phyloP scores from a whole-genome alignment of 2,329 filamentous ascomycete species.

The Ophiostoma sp. region DNA sequence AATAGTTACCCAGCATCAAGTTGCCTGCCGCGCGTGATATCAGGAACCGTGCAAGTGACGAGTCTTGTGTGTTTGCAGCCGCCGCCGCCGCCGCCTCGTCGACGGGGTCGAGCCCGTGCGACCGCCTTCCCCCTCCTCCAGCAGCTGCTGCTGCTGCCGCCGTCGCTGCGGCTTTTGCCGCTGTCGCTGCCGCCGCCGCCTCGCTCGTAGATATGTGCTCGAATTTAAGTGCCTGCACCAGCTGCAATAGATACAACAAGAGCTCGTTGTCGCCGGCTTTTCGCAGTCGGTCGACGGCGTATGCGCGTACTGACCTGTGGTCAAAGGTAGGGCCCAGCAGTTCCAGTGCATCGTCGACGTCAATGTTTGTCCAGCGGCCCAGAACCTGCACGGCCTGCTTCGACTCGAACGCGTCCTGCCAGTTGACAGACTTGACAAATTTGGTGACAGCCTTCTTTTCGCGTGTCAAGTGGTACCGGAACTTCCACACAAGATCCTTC shows the following conservation, averaged over 20 bases:
- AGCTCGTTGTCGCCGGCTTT: conserved; percentile 92
- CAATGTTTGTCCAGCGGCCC: conserved; percentile 91
- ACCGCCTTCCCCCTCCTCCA: neutral
- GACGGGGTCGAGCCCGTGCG: neutral
- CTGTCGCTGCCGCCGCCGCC: neutral
- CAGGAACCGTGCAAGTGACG: conserved; percentile 82
- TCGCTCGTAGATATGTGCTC: conserved; percentile 63
- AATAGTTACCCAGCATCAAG: conserved; percentile 85
- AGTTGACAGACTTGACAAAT: conserved; percentile 73
- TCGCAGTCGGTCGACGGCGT: conserved; percentile 84
- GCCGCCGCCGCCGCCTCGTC: conserved; percentile 34
- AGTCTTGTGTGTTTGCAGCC: conserved; percentile 62
- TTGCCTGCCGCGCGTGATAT: conserved; percentile 84
- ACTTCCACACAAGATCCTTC: conserved; percentile 96
- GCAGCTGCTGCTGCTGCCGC: neutral
- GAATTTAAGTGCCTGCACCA: conserved; percentile 94
- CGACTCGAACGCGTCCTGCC: conserved; percentile 28
- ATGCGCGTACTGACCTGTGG: conserved; percentile 80
- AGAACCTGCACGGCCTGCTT: conserved; percentile 86
- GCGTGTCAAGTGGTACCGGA: conserved; percentile 85
- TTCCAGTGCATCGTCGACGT: conserved; percentile 93
- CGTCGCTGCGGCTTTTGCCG: neutral
- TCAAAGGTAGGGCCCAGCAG: conserved; percentile 88
- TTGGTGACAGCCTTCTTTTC: conserved; percentile 93
- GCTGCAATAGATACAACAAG: conserved; percentile 81